A percentile compares a stretch with the other conserved stretches of the same genome.
These are phyloP conservation scores for Oldenlandia corymbosa DNA, from an alignment of 257 asterid species.

Conservation along the genomic window DNA sequence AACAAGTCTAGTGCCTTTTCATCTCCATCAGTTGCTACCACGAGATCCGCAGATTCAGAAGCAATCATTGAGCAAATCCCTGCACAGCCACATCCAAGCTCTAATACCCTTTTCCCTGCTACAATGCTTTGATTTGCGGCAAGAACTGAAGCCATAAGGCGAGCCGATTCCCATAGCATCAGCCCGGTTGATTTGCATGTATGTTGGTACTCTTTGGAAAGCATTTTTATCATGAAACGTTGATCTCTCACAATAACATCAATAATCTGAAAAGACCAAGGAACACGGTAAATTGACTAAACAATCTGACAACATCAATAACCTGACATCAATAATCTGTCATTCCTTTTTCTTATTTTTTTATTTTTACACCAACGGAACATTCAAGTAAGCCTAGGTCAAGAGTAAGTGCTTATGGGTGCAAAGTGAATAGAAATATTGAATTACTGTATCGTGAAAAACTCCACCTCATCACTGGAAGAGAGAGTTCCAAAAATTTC, in stretches of 20 bases:
- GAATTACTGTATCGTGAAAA: constrained; percentile 5
- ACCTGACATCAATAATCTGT: too few species aligned
- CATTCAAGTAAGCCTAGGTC: not conserved
- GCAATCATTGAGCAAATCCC: constrained; percentile 94
- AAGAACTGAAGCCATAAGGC: constrained; percentile 72
- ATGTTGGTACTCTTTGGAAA: constrained; percentile 80
- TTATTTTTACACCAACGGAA: too few species aligned
- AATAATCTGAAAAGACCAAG: constrained; percentile 32
- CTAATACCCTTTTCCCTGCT: constrained; percentile 63
- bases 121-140: constrained; percentile 56
- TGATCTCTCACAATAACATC: constrained; percentile 43
- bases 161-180: constrained; percentile 97
- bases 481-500: constrained; percentile 68
- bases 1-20: constrained; percentile 55
- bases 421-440: not conserved
- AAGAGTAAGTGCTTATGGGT: not conserved
- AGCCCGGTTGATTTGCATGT: constrained; percentile 91
- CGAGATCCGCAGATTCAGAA: constrained; percentile 51
- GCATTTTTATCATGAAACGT: constrained; percentile 63
- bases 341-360: too few species aligned
- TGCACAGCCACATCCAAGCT: constrained; percentile 79
- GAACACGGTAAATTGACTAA: too few species aligned
- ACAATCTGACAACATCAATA: too few species aligned
- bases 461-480: constrained; percentile 62
- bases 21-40: constrained; percentile 94